Evolutionary conservation across 495 filamentous ascomycete species (phyloP), one percentile per base, ranked within the genome.

Genomic region (Neurospora cerealis): DNA sequence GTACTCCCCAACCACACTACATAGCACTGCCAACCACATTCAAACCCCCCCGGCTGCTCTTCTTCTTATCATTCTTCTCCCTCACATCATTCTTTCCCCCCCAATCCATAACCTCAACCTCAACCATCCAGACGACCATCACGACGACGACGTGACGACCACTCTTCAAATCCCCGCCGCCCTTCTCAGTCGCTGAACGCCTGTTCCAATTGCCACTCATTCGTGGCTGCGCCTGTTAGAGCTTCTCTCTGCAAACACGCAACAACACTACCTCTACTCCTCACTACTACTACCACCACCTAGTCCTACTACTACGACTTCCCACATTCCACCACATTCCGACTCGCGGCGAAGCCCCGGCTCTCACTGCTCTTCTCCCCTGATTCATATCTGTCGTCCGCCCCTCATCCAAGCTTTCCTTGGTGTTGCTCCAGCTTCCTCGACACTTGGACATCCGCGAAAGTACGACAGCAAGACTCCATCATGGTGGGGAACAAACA

Each of bases 401-500:
- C 62, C 60, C 74, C 46, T 73, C 74, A 76, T 73, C 69, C 60
- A 40, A 70, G 21, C 69, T 24, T 75, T 71, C 39, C 70, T 40
- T 11, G 28, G 32, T 69, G 41, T 46, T 73, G 32, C 62, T 28
- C 28, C 46, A 69, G 75, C 48, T 42, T 74, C 73, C 72, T 73
- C 28, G 28, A 34, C 28, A 62, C 28, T 19, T 71, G 72, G 73
- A 76, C 69, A 73, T 77, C 66, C 69, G 37, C 69, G 39, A 37
- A 41, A 37, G 73, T 36, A 38, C 77, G 71, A 62, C 54, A 62
- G 15, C 54, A 34, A 62, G 54, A 62, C 54, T 72, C 76, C 79
- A 82, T 79, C 69, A 89, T 89, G 87, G 85, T 87, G 83, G 86
- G 86, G 75, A 34, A 15, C 28, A 87, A 96, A 87, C 97, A 97